Base-by-base conservation (phyloP, 345 rosid genomes). In the Physaria fendleri region DNA sequence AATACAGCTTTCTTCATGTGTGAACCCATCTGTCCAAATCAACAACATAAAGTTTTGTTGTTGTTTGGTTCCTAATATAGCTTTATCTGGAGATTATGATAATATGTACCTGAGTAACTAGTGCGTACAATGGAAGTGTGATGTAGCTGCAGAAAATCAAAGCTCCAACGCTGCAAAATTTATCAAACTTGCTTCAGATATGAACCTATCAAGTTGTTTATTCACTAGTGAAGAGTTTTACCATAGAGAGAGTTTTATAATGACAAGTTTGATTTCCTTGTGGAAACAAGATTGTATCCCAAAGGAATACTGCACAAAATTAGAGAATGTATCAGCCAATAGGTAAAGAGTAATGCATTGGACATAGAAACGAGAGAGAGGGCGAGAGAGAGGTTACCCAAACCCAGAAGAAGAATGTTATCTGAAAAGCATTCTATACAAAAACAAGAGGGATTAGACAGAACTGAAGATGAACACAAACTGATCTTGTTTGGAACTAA, bases 351-450 rank as follows among this genome's bases (percentile, higher is more conserved):
- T 56, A 40, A 2, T 6, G 39, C 18, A 25, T 42, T 42, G 14
- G 30, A 29, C 15, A 35, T 24, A 30, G 25, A 43, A 22, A 11
- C 23, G 30, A 29, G 47, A 15, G 46, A 56, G 48, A 16, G 6
- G 27, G 23, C 9, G n/a, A n/a, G n/a, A n/a, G n/a, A n/a, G n/a
- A n/a, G n/a, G 22, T 72, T 80, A 87, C 96, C 97, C 77, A 85
- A 43, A 88, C 78, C 98, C 96, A 91, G 21, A 87, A 54, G 83
- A 87, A 87, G 68, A 85, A 91, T 12, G 96, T 91, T 66, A 91
- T 83, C 77, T 87, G 94, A 77, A 91, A 85, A 14, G 96, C 96
- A 33, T 85, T 91, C 96, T 87, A 22, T 18, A 90, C 82, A 77
- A 61, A 24, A 30, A 17, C 21, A 27, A 62, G 25, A 13, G 18